Evolutionary conservation across 345 rosid species (phyloP).

Genomic region (Garcia nutans): DNA sequence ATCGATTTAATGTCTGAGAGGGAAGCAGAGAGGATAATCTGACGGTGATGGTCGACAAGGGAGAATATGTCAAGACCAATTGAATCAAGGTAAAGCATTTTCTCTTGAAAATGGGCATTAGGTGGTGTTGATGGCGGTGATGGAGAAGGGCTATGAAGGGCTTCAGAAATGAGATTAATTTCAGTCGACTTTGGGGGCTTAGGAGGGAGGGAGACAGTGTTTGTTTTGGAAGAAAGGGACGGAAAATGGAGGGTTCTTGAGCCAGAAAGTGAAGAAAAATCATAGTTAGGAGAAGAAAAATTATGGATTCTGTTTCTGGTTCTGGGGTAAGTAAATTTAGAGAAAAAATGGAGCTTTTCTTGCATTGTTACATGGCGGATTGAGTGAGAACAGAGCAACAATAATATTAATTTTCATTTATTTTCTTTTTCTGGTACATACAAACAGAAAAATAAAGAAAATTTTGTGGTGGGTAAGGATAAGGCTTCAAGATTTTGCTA

Average conservation of each 20-base stretch:
- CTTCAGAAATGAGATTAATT: constrained; percentile 21
- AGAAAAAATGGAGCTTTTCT: constrained; percentile 46
- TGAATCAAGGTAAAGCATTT: constrained; percentile 74
- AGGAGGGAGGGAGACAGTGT: constrained; percentile 43
- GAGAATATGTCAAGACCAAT: constrained; percentile 72
- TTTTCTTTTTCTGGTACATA: neutral
- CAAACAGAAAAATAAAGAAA: neutral
- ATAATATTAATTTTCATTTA: neutral
- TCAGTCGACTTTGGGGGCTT: constrained; percentile 38
- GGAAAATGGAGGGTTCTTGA: constrained; percentile 44
- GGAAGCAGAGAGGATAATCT: constrained; percentile 46
- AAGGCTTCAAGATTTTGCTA: constrained; percentile 14
- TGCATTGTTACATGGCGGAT: constrained; percentile 43
- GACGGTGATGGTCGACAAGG: constrained; percentile 51
- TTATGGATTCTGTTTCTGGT: constrained; percentile 10
- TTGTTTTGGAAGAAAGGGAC: constrained; percentile 46
- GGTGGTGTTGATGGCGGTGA: constrained; percentile 15
- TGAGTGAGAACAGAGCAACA: neutral
- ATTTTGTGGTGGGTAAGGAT: constrained; percentile 22
- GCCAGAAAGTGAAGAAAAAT: constrained; percentile 45
- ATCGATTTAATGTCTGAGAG: constrained; percentile 57
- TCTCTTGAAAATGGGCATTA: constrained; percentile 56
- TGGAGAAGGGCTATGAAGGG: constrained; percentile 16
- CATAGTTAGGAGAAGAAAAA: constrained; percentile 27
- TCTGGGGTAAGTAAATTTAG: constrained; percentile 27